Conservation (phyloP, 768 basidiomycete species). For the Rossbeevera mucosa region DNA sequence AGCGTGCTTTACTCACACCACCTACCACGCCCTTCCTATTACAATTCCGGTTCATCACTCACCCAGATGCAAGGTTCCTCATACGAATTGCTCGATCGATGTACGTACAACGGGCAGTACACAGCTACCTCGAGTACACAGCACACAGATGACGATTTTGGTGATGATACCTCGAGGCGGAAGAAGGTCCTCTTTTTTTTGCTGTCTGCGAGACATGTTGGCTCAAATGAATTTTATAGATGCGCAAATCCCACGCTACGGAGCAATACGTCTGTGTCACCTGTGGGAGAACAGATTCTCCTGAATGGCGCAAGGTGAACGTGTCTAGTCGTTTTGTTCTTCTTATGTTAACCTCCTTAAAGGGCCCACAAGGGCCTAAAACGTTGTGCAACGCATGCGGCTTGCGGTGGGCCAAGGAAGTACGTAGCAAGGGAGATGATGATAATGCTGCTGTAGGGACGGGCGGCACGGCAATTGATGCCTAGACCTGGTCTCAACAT, state of each 20-base stretch:
- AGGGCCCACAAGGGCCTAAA: slow-evolving; percentile 94
- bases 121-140: slow-evolving; percentile 9
- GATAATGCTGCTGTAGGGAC: slow-evolving; percentile 26
- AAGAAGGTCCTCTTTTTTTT: slow-evolving; percentile 50
- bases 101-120: slow-evolving; percentile 17
- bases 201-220: neutral
- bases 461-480: slow-evolving; percentile 16
- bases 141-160: slow-evolving; percentile 38
- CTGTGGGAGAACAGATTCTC: slow-evolving; percentile 92
- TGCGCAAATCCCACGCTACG: slow-evolving; percentile 38
- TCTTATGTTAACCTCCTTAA: slow-evolving; percentile 8
- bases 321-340: neutral
- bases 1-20: slow-evolving; percentile 17
- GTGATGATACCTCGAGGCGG: slow-evolving; percentile 52
- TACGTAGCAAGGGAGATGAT: slow-evolving; percentile 43
- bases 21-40: slow-evolving; percentile 9
- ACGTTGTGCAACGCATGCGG: slow-evolving; percentile 98
- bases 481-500: slow-evolving; percentile 9
- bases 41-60: slow-evolving; percentile 9
- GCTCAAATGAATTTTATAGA: slow-evolving; percentile 10
- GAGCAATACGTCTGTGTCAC: slow-evolving; percentile 87
- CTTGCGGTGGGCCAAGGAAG: slow-evolving; percentile 84
- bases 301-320: slow-evolving; percentile 90
- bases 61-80: slow-evolving; percentile 9
- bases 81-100: slow-evolving; percentile 21